phyloP scores from a whole-genome alignment of 306 rosid genomes.

The Fragaria nilgerrensis region DNA sequence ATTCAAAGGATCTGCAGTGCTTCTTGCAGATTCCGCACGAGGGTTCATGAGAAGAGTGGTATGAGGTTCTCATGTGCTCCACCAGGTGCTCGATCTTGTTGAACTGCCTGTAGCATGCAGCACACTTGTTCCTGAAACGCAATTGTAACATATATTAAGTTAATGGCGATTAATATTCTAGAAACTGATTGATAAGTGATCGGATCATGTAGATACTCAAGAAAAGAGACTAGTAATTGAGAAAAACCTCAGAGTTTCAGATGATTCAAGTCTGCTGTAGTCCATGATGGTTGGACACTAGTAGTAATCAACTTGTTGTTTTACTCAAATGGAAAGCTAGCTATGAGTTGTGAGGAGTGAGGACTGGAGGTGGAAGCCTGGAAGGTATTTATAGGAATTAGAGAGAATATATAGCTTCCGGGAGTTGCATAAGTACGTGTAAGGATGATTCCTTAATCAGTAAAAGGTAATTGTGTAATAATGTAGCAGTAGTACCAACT shows the following conservation, averaged over 20 bases:
- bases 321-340: not conserved
- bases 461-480: not conserved
- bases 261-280: constrained; percentile 41
- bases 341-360: not conserved
- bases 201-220: not conserved
- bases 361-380: not conserved
- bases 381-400: not conserved
- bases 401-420: not conserved
- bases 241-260: constrained; percentile 66
- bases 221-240: constrained; percentile 9
- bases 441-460: not conserved
- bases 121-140: constrained; percentile 83
- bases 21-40: constrained; percentile 79
- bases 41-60: constrained; percentile 93
- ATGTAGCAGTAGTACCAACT: not conserved
- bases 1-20: constrained; percentile 93
- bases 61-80: constrained; percentile 93
- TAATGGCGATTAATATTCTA: not conserved
- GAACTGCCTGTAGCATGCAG: constrained; percentile 89
- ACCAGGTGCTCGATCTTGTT: constrained; percentile 88
- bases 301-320: not conserved
- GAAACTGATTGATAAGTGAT: not conserved
- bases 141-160: not conserved
- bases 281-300: constrained; percentile 40
- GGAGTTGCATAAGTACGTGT: not conserved